A percentile compares a stretch with the other conserved stretches of the same genome.
Evolutionary conservation across 169 alveolate species (phyloP).

Genomic region (Cryptosporidium parvum): DNA sequence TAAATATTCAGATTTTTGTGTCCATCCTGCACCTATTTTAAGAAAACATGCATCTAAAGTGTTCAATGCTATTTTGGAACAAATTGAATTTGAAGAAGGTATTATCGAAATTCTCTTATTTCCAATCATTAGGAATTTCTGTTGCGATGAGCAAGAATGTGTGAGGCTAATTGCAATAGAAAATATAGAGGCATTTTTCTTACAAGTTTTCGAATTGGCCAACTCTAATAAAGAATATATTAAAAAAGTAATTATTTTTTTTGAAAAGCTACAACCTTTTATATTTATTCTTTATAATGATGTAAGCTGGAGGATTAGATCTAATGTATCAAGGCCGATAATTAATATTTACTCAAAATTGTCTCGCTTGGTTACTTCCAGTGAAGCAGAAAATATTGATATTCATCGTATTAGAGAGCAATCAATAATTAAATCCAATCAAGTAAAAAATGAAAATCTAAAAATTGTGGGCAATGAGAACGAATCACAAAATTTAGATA

Average conservation of each 20-base stretch:
- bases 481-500: not conserved
- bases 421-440: not conserved
- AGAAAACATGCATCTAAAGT: conserved; percentile 71
- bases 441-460: not conserved
- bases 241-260: not conserved
- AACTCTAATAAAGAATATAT: not conserved
- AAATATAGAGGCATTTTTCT: conserved; percentile 30
- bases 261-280: conserved; percentile 36
- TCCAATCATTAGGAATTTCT: conserved; percentile 49
- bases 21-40: conserved; percentile 56
- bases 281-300: conserved; percentile 35
- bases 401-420: not conserved
- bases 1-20: conserved; percentile 43
- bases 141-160: conserved; percentile 72
- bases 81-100: conserved; percentile 45
- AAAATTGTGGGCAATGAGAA: not conserved
- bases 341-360: conserved; percentile 20
- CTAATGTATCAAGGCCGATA: conserved; percentile 20
- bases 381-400: conserved; percentile 13
- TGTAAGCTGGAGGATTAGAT: conserved; percentile 59
- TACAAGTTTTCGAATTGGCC: conserved; percentile 4
- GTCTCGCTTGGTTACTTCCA: not conserved
- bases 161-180: conserved; percentile 40
- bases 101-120: conserved; percentile 32
- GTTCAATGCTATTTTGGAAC: conserved; percentile 28